Base-by-base conservation (phyloP, 768 basidiomycete species). In the Gymnopilus junonius region DNA sequence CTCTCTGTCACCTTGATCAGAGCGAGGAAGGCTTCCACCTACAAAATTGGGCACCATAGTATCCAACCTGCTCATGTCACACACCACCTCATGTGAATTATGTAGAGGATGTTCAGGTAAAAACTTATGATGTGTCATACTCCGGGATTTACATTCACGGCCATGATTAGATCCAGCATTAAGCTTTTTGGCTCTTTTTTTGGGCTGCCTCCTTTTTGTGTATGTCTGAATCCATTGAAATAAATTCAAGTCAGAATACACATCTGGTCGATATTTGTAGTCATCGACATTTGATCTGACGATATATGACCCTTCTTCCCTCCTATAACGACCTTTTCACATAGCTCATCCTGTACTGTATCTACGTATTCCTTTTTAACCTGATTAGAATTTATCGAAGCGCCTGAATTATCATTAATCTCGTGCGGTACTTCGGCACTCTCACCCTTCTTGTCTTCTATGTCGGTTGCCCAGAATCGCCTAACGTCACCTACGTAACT, bases 1-100 rank as follows among this genome's bases (percentile, higher is more conserved):
- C 42, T 76, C 73, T 27, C 69, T 61, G 57, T 75, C 71, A 15
- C 75, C 74, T 42, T 69, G 46, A 61, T 79, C 78, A 46, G 29
- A 45, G 54, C 77, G 25, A 7, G 77, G 79, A 3, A 76, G 60
- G 11, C 63, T 25, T 2, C 68, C 76, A 15, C 76, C 77, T 25
- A 73, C 43, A 62, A 76, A 75, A 58, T 75, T 73, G 8, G 72
- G 72, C 17, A 76, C 65, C 29, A 5, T 53, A 14, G 1, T 21
- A 37, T 34, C 42, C n/a, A 32, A 37, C 27, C 35, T 61, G 17
- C 37, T 27, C 34, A 45, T 29, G 20, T 62, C 55, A 58, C 40
- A 63, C 0, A 8, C 61, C 40, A 55, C 37, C n/a, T 34, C 37
- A 65, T 74, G 73, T 20, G 69, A 67, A 8, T 43, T 20, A n/a